phyloP scores from a whole-genome alignment of 495 filamentous ascomycete genomes.

The Trichodelitschia bisporula region DNA sequence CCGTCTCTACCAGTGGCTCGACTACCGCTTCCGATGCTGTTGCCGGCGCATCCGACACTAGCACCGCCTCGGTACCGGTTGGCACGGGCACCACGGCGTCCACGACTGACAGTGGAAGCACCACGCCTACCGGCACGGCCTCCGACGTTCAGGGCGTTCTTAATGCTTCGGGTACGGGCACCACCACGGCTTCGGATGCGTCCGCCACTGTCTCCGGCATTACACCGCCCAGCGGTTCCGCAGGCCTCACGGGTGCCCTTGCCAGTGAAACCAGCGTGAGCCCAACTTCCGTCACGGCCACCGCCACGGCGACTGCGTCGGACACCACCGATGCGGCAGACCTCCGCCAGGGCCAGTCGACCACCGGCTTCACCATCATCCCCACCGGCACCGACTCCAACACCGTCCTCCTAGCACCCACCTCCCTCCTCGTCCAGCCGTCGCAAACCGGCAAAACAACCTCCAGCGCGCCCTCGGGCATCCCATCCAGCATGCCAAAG shows the following conservation, averaged over 20 bases:
- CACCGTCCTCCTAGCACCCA: slow-evolving; percentile 8
- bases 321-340: slow-evolving; percentile 1
- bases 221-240: slow-evolving; percentile 2
- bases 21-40: too few species aligned
- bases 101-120: too few species aligned
- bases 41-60: too few species aligned
- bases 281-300: slow-evolving; percentile 1
- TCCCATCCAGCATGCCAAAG: slow-evolving; percentile 41
- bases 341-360: slow-evolving; percentile 1
- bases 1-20: too few species aligned
- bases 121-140: too few species aligned
- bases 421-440: slow-evolving; percentile 12
- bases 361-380: slow-evolving; percentile 7
- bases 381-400: slow-evolving; percentile 14
- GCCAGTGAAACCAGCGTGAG: slow-evolving; percentile 1
- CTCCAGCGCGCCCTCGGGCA: slow-evolving; percentile 11
- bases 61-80: too few species aligned
- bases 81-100: too few species aligned
- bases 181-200: neutral
- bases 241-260: slow-evolving; percentile 1
- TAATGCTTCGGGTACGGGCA: too few species aligned
- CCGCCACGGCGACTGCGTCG: slow-evolving; percentile 5
- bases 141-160: too few species aligned
- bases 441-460: slow-evolving; percentile 2
- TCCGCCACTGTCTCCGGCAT: slow-evolving; percentile 2